These are phyloP conservation scores for Naumovozyma dairenensis DNA, from an alignment of 805 yeast genomes.

Conservation along the genomic window DNA sequence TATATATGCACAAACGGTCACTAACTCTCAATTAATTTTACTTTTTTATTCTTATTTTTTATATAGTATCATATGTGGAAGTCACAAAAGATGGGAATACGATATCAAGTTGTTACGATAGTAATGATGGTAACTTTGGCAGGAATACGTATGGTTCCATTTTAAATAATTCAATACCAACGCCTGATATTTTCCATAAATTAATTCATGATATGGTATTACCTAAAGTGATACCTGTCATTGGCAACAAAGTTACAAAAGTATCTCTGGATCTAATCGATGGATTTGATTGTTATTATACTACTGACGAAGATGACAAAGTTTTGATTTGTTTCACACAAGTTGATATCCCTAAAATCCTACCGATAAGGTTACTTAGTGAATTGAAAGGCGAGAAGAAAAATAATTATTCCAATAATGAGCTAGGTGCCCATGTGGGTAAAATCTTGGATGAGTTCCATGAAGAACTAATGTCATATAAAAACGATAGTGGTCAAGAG, in stretches of 20 bases:
- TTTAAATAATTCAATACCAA: slow-evolving; percentile 5
- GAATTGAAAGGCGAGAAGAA: slow-evolving; percentile 20
- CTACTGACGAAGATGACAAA: slow-evolving; percentile 14
- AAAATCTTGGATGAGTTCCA: slow-evolving; percentile 23
- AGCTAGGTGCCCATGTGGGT: slow-evolving; percentile 18
- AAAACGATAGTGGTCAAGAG: slow-evolving; percentile 8
- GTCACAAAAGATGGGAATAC: slow-evolving; percentile 15
- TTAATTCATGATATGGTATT: slow-evolving; percentile 23
- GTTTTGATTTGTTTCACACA: slow-evolving; percentile 22
- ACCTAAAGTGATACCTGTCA: slow-evolving; percentile 23
- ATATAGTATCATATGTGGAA: slow-evolving; percentile 20
- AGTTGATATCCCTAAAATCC: slow-evolving; percentile 21
- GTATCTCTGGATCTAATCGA: slow-evolving; percentile 24
- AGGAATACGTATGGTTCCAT: slow-evolving; percentile 20
- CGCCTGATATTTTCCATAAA: slow-evolving; percentile 14
- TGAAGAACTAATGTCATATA: slow-evolving; percentile 20
- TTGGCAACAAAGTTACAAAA: slow-evolving; percentile 28
- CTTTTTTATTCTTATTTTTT: not conserved
- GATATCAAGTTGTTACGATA: slow-evolving; percentile 18
- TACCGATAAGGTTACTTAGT: slow-evolving; percentile 26
- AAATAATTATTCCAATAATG: slow-evolving; percentile 15
- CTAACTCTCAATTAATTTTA: not conserved
- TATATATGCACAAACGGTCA: no score
- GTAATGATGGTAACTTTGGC: slow-evolving; percentile 3
- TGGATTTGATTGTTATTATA: slow-evolving; percentile 28